Percentiles rank a stretch among this genome's conserved stretches.
Conservation (phyloP, 2,329 filamentous ascomycete species). For the Fusarium bulbicola region DNA sequence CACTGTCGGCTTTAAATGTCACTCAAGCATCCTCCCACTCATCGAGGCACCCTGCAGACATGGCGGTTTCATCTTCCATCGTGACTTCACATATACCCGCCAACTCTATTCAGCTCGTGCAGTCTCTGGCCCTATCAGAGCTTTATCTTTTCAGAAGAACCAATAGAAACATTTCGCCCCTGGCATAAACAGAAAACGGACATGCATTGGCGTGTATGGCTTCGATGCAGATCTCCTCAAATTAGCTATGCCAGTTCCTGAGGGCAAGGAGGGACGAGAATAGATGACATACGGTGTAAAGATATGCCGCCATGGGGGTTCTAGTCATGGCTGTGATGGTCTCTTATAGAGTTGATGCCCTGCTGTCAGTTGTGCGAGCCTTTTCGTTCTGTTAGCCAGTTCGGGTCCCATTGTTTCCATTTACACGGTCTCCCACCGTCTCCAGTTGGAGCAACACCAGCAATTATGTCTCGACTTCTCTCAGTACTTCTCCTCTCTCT, state of each 20-base stretch:
- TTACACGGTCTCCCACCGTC: neutral
- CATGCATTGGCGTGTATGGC: slow-evolving; percentile 10
- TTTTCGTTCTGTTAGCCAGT: neutral
- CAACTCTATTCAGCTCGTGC: slow-evolving; percentile 35
- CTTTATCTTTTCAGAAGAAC: neutral
- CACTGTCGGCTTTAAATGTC: neutral
- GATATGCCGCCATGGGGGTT: slow-evolving; percentile 5
- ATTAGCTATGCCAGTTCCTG: neutral
- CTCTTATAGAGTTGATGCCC: slow-evolving; percentile 15
- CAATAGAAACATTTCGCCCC: slow-evolving; percentile 27
- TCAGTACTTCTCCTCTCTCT: slow-evolving; percentile 10
- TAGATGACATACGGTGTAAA: neutral
- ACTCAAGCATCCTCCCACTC: neutral
- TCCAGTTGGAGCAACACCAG: neutral
- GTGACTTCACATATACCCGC: slow-evolving; percentile 21
- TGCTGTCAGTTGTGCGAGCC: neutral
- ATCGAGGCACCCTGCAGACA: neutral
- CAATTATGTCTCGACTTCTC: slow-evolving; percentile 19
- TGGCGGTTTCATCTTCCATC: slow-evolving; percentile 28
- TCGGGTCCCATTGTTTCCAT: neutral
- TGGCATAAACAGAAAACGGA: slow-evolving; percentile 6
- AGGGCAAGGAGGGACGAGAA: neutral
- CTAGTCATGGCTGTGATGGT: neutral
- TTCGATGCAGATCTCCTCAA: slow-evolving; percentile 7
- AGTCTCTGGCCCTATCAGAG: neutral